A percentile compares a stretch with the other conserved stretches of the same genome.
phyloP scores from a whole-genome alignment of 257 asterid genomes.

The Salvia rosmarinus region DNA sequence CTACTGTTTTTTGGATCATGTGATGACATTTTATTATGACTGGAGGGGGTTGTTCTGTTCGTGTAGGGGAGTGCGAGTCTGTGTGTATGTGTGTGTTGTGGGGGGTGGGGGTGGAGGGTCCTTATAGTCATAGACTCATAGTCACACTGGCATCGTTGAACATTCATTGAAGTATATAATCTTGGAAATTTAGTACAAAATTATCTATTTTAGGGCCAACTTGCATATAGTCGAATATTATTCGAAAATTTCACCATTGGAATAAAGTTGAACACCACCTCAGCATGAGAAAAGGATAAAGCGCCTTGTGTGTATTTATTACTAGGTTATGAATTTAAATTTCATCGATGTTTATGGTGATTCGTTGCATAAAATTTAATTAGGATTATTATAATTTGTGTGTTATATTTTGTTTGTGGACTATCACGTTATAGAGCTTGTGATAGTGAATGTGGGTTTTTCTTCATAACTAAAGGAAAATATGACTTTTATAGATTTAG shows the following conservation, averaged over 20 bases:
- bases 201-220: not conserved
- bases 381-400: too few relatives aligned
- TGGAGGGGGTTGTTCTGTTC: too few relatives aligned
- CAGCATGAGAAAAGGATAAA: conserved; percentile 15
- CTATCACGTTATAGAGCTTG: too few relatives aligned
- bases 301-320: not conserved
- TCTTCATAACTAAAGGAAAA: too few relatives aligned
- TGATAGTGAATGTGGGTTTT: too few relatives aligned
- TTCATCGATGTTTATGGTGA: too few relatives aligned
- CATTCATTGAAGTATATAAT: conserved; percentile 28
- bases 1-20: conserved; percentile 54
- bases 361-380: too few relatives aligned
- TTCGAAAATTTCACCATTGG: conserved; percentile 12
- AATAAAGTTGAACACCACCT: conserved; percentile 35
- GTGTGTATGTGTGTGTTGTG: too few relatives aligned
- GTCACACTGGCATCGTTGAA: conserved; percentile 51
- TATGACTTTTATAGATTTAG: too few relatives aligned
- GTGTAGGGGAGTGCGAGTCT: too few relatives aligned
- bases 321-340: too few relatives aligned
- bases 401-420: too few relatives aligned
- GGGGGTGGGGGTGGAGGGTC: not conserved
- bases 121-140: conserved; percentile 30
- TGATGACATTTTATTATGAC: conserved; percentile 43
- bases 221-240: conserved; percentile 4
- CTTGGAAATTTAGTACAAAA: conserved; percentile 31